Evolutionary conservation across 441 rosid species (phyloP).

Genomic region (Adansonia rubrostipa): DNA sequence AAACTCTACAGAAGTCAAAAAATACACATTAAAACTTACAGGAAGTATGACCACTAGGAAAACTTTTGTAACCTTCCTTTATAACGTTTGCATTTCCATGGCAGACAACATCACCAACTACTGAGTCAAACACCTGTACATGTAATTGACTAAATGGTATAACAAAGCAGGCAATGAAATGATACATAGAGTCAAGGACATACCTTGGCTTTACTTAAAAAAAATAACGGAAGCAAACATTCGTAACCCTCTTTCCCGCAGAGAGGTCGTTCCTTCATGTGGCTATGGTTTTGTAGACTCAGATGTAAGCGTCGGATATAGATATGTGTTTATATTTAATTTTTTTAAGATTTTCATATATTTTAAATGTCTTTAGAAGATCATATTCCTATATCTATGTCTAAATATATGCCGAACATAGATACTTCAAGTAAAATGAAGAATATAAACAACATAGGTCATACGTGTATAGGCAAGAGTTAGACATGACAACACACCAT

Average conservation of each 20-base stretch:
- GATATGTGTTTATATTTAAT: no score
- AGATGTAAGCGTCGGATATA: no score
- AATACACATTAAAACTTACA: slow-evolving; percentile 29
- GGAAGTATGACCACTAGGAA: slow-evolving; percentile 63
- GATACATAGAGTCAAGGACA: neutral
- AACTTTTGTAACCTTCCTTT: slow-evolving; percentile 48
- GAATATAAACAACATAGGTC: no score
- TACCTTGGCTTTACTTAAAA: neutral
- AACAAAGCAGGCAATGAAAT: neutral
- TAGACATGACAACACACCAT: no score
- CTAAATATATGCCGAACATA: no score
- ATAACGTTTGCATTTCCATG: slow-evolving; percentile 42
- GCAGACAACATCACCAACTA: slow-evolving; percentile 49
- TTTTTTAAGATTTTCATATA: no score
- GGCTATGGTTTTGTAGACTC: no score
- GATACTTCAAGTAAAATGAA: no score
- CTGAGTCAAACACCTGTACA: slow-evolving; percentile 37
- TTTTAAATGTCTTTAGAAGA: no score
- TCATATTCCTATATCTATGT: no score
- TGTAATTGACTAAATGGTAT: neutral
- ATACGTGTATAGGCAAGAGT: no score
- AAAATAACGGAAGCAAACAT: neutral
- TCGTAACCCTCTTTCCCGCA: neutral
- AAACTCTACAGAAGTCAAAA: neutral
- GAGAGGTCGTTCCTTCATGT: no score